Conservation (phyloP, 352 stramenopile genomes). For the Elongisporangium prolatum region DNA sequence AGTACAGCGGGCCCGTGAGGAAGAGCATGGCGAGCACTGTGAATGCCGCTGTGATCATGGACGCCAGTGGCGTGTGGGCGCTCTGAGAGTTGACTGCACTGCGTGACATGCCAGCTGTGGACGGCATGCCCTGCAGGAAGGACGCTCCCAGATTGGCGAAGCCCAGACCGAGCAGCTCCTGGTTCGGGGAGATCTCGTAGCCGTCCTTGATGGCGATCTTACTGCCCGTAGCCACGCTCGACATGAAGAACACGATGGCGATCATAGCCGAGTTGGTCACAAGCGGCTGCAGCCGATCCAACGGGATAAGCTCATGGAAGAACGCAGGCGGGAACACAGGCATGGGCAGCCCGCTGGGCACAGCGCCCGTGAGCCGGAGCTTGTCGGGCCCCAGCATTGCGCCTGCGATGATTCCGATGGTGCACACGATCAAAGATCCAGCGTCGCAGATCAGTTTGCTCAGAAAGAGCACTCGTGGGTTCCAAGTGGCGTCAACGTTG, state of each 20-base stretch:
- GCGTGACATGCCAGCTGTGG: constrained; percentile 85
- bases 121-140: constrained; percentile 89
- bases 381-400: constrained; percentile 57
- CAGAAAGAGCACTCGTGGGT: constrained; percentile 28
- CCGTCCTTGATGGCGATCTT: constrained; percentile 76
- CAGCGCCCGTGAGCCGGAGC: constrained; percentile 69
- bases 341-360: constrained; percentile 66
- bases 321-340: constrained; percentile 43
- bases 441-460: constrained; percentile 48
- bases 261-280: constrained; percentile 77
- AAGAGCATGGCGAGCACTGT: constrained; percentile 89
- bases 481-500: constrained; percentile 1
- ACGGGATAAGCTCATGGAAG: constrained; percentile 37
- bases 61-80: constrained; percentile 83
- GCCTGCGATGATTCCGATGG: constrained; percentile 60
- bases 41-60: constrained; percentile 84
- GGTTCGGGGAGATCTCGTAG: constrained; percentile 76
- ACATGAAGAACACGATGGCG: constrained; percentile 90
- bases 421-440: constrained; percentile 74
- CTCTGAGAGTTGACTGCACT: constrained; percentile 90
- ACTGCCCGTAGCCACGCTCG: constrained; percentile 88
- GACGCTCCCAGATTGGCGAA: constrained; percentile 85
- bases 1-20: constrained; percentile 85
- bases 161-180: constrained; percentile 90
- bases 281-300: constrained; percentile 50